Evolutionary conservation across 2,329 filamentous ascomycete species (phyloP).

Genomic region (Venturia effusa): DNA sequence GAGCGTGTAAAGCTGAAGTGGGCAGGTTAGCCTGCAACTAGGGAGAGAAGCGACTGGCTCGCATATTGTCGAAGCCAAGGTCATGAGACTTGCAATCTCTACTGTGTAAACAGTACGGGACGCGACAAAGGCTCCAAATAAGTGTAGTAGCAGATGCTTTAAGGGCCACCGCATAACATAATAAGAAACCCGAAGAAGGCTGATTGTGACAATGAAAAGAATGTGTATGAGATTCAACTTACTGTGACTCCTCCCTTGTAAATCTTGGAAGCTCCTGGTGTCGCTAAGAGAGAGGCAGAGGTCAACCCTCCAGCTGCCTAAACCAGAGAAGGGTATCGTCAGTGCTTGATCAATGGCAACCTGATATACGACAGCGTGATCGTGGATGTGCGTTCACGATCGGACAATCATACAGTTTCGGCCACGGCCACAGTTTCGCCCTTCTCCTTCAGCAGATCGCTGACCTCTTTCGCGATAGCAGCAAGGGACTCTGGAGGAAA

Average conservation of each 20-base stretch:
- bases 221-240: neutral
- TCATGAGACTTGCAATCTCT: no score
- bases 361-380: conserved; percentile 6
- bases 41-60: neutral
- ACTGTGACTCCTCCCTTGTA: conserved; percentile 53
- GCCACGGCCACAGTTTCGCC: conserved; percentile 49
- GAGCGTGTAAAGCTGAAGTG: conserved; percentile 42
- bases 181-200: no score
- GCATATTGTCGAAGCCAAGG: no score
- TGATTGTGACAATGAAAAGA: no score
- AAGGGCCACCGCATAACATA: no score
- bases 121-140: no score
- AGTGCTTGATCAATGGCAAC: neutral
- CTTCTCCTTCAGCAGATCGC: conserved; percentile 41
- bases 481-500: conserved; percentile 34
- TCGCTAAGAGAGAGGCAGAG: conserved; percentile 46
- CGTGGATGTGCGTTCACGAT: neutral
- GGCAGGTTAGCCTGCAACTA: neutral
- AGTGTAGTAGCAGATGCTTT: no score
- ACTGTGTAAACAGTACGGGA: no score
- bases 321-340: neutral
- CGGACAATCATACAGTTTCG: conserved; percentile 39
- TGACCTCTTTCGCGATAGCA: conserved; percentile 38
- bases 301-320: conserved; percentile 53
- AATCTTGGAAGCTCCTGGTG: conserved; percentile 45